Conservation (phyloP, 805 yeast genomes). For the Nakazawaea ernobii region DNA sequence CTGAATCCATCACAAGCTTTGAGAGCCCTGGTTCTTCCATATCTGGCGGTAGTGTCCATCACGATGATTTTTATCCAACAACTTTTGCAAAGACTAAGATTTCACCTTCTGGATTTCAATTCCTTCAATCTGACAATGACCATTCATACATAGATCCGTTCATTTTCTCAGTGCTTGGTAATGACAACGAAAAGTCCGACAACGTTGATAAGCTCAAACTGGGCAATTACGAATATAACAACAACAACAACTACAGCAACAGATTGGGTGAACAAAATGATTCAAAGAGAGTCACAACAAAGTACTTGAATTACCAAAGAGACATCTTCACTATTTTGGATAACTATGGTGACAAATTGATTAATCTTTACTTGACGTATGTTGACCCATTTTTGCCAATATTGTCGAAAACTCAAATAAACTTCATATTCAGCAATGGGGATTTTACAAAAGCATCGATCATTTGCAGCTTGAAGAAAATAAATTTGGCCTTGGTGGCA, state of each 20-base stretch:
- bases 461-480: slow-evolving; percentile 4
- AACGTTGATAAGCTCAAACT: background rate
- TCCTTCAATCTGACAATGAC: background rate
- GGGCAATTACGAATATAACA: background rate
- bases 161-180: slow-evolving; percentile 1
- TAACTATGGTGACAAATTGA: slow-evolving; percentile 7
- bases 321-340: slow-evolving; percentile 7
- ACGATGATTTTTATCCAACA: background rate
- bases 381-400: slow-evolving; percentile 11
- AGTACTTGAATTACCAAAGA: background rate
- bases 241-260: background rate
- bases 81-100: background rate
- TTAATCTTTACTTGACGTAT: slow-evolving; percentile 7
- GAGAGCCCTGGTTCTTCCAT: slow-evolving; percentile 3
- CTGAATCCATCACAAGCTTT: slow-evolving; percentile 1
- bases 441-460: background rate
- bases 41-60: slow-evolving; percentile 1
- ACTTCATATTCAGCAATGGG: slow-evolving; percentile 5
- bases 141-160: slow-evolving; percentile 1
- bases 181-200: background rate
- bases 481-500: slow-evolving; percentile 1
- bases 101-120: slow-evolving; percentile 1
- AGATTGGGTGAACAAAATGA: background rate
- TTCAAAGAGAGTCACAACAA: background rate
- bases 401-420: slow-evolving; percentile 3